These are phyloP conservation scores for Geotrichum australiense DNA, from an alignment of 1,139 yeast species.

Conservation along the genomic window DNA sequence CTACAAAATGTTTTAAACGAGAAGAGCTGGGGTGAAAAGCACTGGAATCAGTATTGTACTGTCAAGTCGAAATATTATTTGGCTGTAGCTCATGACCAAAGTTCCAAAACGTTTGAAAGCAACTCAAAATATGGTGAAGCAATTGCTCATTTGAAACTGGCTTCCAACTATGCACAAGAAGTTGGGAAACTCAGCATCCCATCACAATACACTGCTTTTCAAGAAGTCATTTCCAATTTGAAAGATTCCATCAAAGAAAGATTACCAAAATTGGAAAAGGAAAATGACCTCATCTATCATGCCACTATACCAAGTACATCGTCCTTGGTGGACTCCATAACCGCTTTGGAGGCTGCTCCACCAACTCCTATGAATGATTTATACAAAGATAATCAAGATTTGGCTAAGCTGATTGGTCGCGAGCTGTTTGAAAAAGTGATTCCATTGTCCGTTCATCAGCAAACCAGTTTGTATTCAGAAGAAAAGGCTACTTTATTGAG, in stretches of 20 bases:
- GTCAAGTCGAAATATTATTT: slow-evolving; percentile 42
- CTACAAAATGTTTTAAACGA: slow-evolving; percentile 42
- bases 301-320: slow-evolving; percentile 59
- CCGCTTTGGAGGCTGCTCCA: slow-evolving; percentile 73
- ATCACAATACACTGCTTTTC: slow-evolving; percentile 22
- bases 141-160: slow-evolving; percentile 55
- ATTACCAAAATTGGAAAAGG: slow-evolving; percentile 53
- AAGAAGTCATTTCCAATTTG: slow-evolving; percentile 24
- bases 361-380: slow-evolving; percentile 52
- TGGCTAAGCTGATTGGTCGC: slow-evolving; percentile 43
- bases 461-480: slow-evolving; percentile 81
- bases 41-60: slow-evolving; percentile 40
- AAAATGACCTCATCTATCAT: slow-evolving; percentile 86
- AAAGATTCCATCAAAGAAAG: slow-evolving; percentile 38
- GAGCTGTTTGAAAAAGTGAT: slow-evolving; percentile 70
- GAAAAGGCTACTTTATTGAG: slow-evolving; percentile 76
- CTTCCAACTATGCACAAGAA: slow-evolving; percentile 32
- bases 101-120: slow-evolving; percentile 45
- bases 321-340: slow-evolving; percentile 49
- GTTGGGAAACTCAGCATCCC: slow-evolving; percentile 25
- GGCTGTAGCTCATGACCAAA: slow-evolving; percentile 47
- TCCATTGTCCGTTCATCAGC: slow-evolving; percentile 82
- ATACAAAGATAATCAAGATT: slow-evolving; percentile 43
- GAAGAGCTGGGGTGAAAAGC: slow-evolving; percentile 48
- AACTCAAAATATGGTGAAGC: slow-evolving; percentile 66